Percentiles rank a stretch among this genome's conserved stretches.
These are phyloP conservation scores for Candida tammaniensis DNA, from an alignment of 805 yeast species.

Conservation along the genomic window DNA sequence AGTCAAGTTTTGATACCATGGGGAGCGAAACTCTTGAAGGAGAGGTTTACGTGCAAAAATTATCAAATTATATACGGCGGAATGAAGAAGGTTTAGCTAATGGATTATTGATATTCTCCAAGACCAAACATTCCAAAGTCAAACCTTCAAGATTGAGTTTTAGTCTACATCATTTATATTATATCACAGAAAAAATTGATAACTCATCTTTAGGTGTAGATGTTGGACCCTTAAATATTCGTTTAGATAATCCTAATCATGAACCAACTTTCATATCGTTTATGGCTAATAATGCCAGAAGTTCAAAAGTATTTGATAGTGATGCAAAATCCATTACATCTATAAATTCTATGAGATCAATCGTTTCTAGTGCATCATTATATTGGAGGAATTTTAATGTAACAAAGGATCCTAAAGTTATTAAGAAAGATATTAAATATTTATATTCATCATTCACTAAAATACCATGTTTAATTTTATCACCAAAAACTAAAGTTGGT, in stretches of 20 bases:
- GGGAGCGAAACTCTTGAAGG: slow-evolving; percentile 59
- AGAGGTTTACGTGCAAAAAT: slow-evolving; percentile 53
- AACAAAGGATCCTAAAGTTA: slow-evolving; percentile 41
- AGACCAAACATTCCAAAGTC: slow-evolving; percentile 25
- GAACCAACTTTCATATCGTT: slow-evolving; percentile 57
- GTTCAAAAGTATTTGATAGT: slow-evolving; percentile 37
- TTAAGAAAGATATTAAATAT: slow-evolving; percentile 52
- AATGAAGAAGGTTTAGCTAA: slow-evolving; percentile 61
- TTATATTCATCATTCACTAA: slow-evolving; percentile 62
- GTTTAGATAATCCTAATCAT: slow-evolving; percentile 56
- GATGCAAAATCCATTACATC: slow-evolving; percentile 53
- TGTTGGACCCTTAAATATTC: slow-evolving; percentile 61
- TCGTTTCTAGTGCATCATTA: slow-evolving; percentile 39
- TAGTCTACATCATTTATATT: slow-evolving; percentile 63
- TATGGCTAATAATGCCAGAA: slow-evolving; percentile 53
- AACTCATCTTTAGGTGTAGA: slow-evolving; percentile 43
- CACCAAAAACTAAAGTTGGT: slow-evolving; percentile 57
- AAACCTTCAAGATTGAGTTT: slow-evolving; percentile 58
- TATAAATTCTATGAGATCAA: slow-evolving; percentile 55
- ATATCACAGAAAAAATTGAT: slow-evolving; percentile 57
- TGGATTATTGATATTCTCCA: slow-evolving; percentile 54
- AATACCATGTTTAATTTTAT: slow-evolving; percentile 58
- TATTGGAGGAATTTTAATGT: slow-evolving; percentile 37
- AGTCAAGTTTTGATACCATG: no score
- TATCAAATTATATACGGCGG: slow-evolving; percentile 51